Evolutionary conservation across 495 filamentous ascomycete species (phyloP).

Genomic region (Penicillium paradoxum): DNA sequence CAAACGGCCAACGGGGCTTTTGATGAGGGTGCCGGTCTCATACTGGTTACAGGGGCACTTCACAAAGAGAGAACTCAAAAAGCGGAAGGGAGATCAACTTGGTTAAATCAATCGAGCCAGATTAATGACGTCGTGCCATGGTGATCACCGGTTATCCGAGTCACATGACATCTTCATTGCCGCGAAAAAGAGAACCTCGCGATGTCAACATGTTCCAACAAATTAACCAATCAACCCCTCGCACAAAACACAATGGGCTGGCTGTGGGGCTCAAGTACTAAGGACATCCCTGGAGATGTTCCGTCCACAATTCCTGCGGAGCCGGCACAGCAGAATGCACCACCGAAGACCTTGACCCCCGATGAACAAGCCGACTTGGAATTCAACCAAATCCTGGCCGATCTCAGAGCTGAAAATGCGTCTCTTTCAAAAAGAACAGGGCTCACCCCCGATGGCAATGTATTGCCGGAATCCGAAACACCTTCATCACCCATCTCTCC

Average conservation of each 20-base stretch:
- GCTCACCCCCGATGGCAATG: slow-evolving; percentile 12
- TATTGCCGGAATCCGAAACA: slow-evolving; percentile 11
- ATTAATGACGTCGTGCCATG: slow-evolving; percentile 12
- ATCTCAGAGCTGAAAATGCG: slow-evolving; percentile 39
- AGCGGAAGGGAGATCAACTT: slow-evolving; percentile 1
- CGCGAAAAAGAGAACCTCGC: slow-evolving; percentile 4
- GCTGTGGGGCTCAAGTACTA: slow-evolving; percentile 41
- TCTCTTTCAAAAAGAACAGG: slow-evolving; percentile 16
- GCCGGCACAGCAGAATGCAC: slow-evolving; percentile 11
- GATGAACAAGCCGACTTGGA: slow-evolving; percentile 60
- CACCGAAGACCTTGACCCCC: slow-evolving; percentile 42
- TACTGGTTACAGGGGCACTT: slow-evolving; percentile 8
- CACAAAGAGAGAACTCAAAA: neutral
- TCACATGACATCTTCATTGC: slow-evolving; percentile 5
- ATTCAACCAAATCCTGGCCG: slow-evolving; percentile 53
- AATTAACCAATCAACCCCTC: neutral
- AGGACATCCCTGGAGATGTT: slow-evolving; percentile 21
- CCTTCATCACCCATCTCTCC: slow-evolving; percentile 43
- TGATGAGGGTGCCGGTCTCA: slow-evolving; percentile 6
- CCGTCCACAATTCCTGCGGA: slow-evolving; percentile 15
- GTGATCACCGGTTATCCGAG: neutral
- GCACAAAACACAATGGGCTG: slow-evolving; percentile 41
- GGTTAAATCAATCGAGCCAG: slow-evolving; percentile 4
- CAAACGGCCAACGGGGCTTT: slow-evolving; percentile 5
- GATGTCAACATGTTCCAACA: neutral